Evolutionary conservation across 139 green algal species (phyloP).

Genomic region (Yamagishiella unicocca): DNA sequence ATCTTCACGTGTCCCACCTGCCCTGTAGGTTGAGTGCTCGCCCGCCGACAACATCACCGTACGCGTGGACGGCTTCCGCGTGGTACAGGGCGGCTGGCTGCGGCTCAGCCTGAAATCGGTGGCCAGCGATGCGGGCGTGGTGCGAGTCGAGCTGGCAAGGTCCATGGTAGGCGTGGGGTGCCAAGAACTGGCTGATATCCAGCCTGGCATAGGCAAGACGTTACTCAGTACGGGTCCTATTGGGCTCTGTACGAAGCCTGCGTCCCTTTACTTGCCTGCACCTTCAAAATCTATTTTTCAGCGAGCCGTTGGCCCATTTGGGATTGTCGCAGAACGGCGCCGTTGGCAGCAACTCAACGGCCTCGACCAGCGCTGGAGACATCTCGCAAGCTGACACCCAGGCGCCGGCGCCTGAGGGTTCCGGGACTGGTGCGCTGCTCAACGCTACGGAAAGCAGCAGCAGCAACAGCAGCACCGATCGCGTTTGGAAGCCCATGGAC

Average conservation of each 20-base stretch:
- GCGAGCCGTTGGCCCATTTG: too few relatives aligned
- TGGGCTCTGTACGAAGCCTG: too few relatives aligned
- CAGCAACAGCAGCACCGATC: not conserved
- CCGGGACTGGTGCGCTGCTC: not conserved
- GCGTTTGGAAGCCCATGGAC: conserved; percentile 4
- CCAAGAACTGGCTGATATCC: too few relatives aligned
- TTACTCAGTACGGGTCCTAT: too few relatives aligned
- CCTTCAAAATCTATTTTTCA: too few relatives aligned
- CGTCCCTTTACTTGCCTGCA: too few relatives aligned
- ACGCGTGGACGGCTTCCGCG: conserved; percentile 32
- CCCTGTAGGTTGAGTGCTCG: conserved; percentile 31
- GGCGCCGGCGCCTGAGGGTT: not conserved
- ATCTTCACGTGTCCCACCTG: not conserved
- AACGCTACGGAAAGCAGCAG: too few relatives aligned
- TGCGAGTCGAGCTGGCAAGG: conserved; percentile 26
- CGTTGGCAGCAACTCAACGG: conserved; percentile 28
- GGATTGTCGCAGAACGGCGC: conserved; percentile 6
- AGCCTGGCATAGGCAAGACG: too few relatives aligned
- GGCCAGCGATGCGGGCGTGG: conserved; percentile 9
- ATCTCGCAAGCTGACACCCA: too few relatives aligned
- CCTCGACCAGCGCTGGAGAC: too few relatives aligned
- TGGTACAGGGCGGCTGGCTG: conserved; percentile 35
- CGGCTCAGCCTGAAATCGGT: conserved; percentile 23
- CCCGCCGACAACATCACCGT: conserved; percentile 46
- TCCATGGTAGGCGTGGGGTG: not conserved